Evolutionary conservation across 2,329 filamentous ascomycete species (phyloP), one percentile per base, ranked within the genome.

Genomic region (Calonectria hawksworthii): DNA sequence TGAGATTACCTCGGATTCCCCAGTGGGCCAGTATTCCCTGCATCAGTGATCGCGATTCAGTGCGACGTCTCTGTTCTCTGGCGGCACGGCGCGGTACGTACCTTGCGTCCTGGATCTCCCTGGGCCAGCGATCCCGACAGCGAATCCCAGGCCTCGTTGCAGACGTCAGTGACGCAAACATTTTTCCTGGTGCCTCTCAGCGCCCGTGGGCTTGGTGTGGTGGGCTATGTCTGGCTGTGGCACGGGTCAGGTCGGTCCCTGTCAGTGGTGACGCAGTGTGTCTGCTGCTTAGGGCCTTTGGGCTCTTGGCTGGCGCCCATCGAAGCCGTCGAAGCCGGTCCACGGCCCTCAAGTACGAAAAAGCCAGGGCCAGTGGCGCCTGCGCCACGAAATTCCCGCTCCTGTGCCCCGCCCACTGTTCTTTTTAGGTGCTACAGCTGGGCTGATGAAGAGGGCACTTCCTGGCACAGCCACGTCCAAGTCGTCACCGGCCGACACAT

Each of bases 401-500:
- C 67, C 26, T 69, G 36, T 41, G 34, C 30, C 36, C 38, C 38
- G 21, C 52, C 67, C 54, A 18, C 30, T 21, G n/a, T 59, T 41
- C 34, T 38, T 32, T n/a, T 54, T 52, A 41, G 51, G 56, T 10
- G 34, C 68, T 28, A 30, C 34, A 16, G 54, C 54, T 70, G 59
- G 59, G 68, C 47, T 47, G 52, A 63, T 63, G 34, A 47, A 59
- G 41, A 68, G 66, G 41, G 70, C 54, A 59, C 32, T 38, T 36
- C 26, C 38, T 63, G 54, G 76, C 79, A 80, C 79, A 80, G 79
- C 79, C 79, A 80, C 79, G 74, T 67, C 77, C 79, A 81, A 80
- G 80, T 84, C 83, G 83, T 84, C 83, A 84, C 83, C 80, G 76
- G 71, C 77, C 73, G 61, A 74, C 73, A 67, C 66, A 73, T 75